Percentiles rank a stretch among this genome's conserved stretches.
phyloP scores from a whole-genome alignment of 176 grass and related monocot species.

The Oryza longistaminata region DNA sequence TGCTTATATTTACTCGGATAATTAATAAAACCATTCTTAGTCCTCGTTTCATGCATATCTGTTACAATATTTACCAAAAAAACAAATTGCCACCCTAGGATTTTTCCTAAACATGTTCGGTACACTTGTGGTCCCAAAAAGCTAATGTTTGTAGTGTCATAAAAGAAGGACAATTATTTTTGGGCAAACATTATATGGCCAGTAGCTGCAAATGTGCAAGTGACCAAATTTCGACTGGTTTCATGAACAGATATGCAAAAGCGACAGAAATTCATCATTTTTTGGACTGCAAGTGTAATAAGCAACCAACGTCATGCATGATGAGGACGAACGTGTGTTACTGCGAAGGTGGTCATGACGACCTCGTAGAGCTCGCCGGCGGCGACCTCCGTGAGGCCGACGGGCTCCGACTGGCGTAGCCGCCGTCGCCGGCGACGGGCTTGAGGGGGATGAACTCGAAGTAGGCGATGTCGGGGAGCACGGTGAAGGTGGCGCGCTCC shows the following conservation, averaged over 20 bases:
- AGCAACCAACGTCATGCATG: constrained; percentile 5
- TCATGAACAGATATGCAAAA: neutral
- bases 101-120: neutral
- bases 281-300: neutral
- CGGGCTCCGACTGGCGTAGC: constrained; percentile 50
- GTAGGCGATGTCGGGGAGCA: constrained; percentile 85
- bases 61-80: too few species aligned
- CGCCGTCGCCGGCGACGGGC: neutral
- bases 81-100: neutral
- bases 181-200: neutral
- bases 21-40: too few species aligned
- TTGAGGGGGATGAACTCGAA: constrained; percentile 88
- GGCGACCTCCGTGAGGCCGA: constrained; percentile 70
- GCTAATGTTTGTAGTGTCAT: neutral
- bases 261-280: neutral
- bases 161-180: neutral
- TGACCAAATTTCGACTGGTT: neutral
- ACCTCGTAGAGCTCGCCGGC: constrained; percentile 86
- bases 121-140: neutral
- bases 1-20: too few species aligned
- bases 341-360: constrained; percentile 87
- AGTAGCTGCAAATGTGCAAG: neutral
- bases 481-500: constrained; percentile 66
- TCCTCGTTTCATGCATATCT: neutral
- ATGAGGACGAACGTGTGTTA: constrained; percentile 25